Percentiles rank a stretch among this genome's conserved stretches.
phyloP scores from a whole-genome alignment of 352 stramenopile species.

The Thraustotheca clavata region DNA sequence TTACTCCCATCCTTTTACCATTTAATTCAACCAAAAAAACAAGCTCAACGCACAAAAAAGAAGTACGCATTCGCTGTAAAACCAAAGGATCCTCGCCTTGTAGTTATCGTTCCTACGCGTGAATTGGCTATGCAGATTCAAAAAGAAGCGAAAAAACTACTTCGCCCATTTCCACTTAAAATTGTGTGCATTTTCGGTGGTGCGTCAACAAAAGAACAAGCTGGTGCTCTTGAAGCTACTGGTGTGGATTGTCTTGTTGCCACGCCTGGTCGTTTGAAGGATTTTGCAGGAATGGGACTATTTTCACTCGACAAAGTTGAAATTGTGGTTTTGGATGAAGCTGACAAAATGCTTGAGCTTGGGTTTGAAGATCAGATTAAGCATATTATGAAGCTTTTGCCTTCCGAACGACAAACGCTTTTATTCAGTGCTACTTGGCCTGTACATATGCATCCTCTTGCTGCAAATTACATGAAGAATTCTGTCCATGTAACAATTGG shows the following conservation, averaged over 20 bases:
- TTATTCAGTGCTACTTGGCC: constrained; percentile 97
- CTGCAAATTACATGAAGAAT: constrained; percentile 87
- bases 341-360: constrained; percentile 98
- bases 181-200: constrained; percentile 91
- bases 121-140: constrained; percentile 96
- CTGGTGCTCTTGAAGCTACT: constrained; percentile 73
- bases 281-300: constrained; percentile 91
- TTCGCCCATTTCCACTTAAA: constrained; percentile 78
- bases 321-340: constrained; percentile 93
- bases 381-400: constrained; percentile 84
- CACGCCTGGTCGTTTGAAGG: constrained; percentile 94
- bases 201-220: constrained; percentile 88
- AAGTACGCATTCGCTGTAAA: constrained; percentile 35
- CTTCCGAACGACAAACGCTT: constrained; percentile 78
- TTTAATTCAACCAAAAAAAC: constrained; percentile 48
- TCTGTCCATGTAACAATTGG: constrained; percentile 90
- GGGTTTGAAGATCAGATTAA: constrained; percentile 97
- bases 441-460: constrained; percentile 92
- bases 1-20: constrained; percentile 71
- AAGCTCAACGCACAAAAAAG: constrained; percentile 23
- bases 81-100: constrained; percentile 66
- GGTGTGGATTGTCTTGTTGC: constrained; percentile 93
- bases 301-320: constrained; percentile 83
- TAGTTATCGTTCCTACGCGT: constrained; percentile 96
- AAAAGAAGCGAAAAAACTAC: constrained; percentile 79